Percentiles rank a stretch among this genome's conserved stretches.
Evolutionary conservation across 257 asterid species (phyloP).

Genomic region (Mitragyna speciosa): DNA sequence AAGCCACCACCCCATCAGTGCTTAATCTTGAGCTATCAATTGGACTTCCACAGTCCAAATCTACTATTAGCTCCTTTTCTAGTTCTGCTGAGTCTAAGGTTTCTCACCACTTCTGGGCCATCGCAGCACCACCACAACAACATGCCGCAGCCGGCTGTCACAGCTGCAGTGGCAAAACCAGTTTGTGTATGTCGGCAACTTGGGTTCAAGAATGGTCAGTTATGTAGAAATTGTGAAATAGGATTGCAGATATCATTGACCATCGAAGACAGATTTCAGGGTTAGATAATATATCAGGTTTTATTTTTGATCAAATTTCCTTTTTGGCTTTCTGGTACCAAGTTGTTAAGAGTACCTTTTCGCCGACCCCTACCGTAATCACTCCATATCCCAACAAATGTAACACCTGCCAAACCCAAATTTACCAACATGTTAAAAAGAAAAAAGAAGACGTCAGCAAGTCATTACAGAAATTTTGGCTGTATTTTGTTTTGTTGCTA

Average conservation of each 20-base stretch:
- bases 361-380: not conserved
- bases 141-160: conserved; percentile 18
- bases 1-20: not conserved
- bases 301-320: not conserved
- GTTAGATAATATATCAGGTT: not conserved
- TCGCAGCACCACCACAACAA: conserved; percentile 18
- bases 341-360: not conserved
- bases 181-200: conserved; percentile 64
- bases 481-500: no score
- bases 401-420: not conserved
- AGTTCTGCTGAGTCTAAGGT: conserved; percentile 34
- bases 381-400: not conserved
- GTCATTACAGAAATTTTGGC: not conserved
- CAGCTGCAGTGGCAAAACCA: conserved; percentile 26
- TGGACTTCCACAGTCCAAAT: conserved; percentile 44
- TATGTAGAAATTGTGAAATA: conserved; percentile 55
- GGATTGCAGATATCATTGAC: conserved; percentile 39
- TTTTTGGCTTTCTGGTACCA: not conserved
- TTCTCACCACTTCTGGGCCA: conserved; percentile 34
- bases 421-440: not conserved
- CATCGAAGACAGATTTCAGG: not conserved
- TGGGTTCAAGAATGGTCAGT: conserved; percentile 45
- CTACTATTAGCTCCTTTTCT: conserved; percentile 10
- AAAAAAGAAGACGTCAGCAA: not conserved
- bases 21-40: conserved; percentile 67